A percentile compares a stretch with the other conserved stretches of the same genome.
Conservation (phyloP, 345 rosid species). For the Populus pruinosa region DNA sequence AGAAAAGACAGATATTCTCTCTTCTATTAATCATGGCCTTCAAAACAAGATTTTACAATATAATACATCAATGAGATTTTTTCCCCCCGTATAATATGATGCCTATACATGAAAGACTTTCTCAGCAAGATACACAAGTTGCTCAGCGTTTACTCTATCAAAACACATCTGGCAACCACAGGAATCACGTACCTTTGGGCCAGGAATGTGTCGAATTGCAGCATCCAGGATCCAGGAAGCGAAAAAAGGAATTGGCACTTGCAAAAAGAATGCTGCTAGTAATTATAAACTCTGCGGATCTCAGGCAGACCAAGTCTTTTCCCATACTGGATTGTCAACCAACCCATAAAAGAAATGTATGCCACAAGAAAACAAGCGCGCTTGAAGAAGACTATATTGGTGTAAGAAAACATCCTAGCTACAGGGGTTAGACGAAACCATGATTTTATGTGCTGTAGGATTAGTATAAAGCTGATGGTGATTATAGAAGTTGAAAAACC, state of each 20-base stretch:
- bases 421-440: slow-evolving; percentile 25
- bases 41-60: background rate
- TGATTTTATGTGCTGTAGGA: slow-evolving; percentile 41
- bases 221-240: background rate
- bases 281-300: slow-evolving; percentile 22
- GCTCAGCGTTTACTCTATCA: background rate
- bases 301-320: slow-evolving; percentile 47
- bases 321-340: slow-evolving; percentile 53
- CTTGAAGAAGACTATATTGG: slow-evolving; percentile 28
- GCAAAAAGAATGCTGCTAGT: slow-evolving; percentile 15
- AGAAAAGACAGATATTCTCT: background rate
- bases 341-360: slow-evolving; percentile 52
- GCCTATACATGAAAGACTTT: slow-evolving; percentile 11
- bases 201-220: background rate
- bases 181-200: background rate
- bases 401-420: slow-evolving; percentile 18
- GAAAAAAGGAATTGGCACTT: background rate
- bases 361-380: slow-evolving; percentile 58
- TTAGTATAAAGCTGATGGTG: slow-evolving; percentile 38
- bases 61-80: background rate
- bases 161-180: background rate
- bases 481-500: slow-evolving; percentile 61
- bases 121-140: background rate
- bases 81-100: background rate
- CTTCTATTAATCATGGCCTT: background rate